Base-by-base conservation (phyloP, 169 alveolate species). In the Eimeria zaria region DNA sequence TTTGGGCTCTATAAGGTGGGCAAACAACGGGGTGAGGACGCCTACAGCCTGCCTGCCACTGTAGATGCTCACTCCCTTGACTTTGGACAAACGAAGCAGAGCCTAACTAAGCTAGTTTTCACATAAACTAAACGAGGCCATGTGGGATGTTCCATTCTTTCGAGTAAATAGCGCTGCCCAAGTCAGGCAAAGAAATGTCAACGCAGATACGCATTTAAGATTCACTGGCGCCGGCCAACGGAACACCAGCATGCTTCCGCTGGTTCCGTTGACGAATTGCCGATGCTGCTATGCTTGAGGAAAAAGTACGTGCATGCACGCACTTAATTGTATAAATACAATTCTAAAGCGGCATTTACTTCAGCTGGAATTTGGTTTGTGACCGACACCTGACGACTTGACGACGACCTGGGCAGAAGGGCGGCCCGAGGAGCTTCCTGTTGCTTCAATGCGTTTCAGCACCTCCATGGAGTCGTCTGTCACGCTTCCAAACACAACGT, bases 401-500 rank as follows among this genome's bases (percentile, higher is more conserved):
- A 84, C 91, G 16, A 58, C 39, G 24, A 84, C 91, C 27, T 36
- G n/a, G 78, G 91, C 91, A 51, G 78, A 55, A 48, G 96, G 62
- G 85, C 88, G 95, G 62, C 96, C 96, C 11, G 84, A 53, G 71
- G 87, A 88, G 24, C 97, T 89, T 62, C 98, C 76, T 2, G 98
- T 98, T 46, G 98, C 98, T 95, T 99, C 99, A 55, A 99, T 99
- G 69, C 97, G 98, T 87, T 98, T 96, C 73, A 99, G 99, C 36
- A 98, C 98, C 60, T 99, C 99, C 96, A 98, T 97, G 14, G 99
- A 99, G 2, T 87, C 71, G 46, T 98, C 98, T 14, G 98, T 97
- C 53, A 99, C 99, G 91, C 98, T 98, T 16, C 99, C 99, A 98
- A 99, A 99, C 24, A 99, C 99, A 18, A 99, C 99, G 97, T 99